Conservation (phyloP, 805 yeast genomes). For the Vanderwaltozyma tropicalis region DNA sequence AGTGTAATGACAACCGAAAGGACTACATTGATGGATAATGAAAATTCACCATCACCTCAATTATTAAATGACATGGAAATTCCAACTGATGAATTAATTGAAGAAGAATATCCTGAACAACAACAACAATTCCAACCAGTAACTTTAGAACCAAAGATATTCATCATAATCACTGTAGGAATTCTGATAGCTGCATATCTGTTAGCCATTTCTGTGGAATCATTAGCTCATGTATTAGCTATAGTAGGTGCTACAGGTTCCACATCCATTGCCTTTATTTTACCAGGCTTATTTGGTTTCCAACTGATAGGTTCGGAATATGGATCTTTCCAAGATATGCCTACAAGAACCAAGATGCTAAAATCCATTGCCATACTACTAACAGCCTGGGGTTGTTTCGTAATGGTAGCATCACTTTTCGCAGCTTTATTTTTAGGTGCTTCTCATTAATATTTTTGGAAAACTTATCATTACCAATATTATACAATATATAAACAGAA, state of each 20-base stretch:
- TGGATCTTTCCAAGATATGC: slow-evolving; percentile 6
- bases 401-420: slow-evolving; percentile 42
- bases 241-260: slow-evolving; percentile 80
- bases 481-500: no score
- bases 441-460: slow-evolving; percentile 14
- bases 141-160: neutral
- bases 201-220: slow-evolving; percentile 47
- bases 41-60: neutral
- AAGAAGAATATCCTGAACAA: slow-evolving; percentile 22
- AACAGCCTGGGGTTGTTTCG: slow-evolving; percentile 39
- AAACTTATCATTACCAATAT: no score
- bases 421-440: slow-evolving; percentile 27
- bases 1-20: neutral
- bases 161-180: slow-evolving; percentile 35
- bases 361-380: slow-evolving; percentile 32
- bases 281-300: slow-evolving; percentile 71
- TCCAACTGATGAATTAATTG: slow-evolving; percentile 17
- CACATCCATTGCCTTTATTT: slow-evolving; percentile 63
- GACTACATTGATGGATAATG: slow-evolving; percentile 3
- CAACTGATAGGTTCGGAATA: slow-evolving; percentile 19
- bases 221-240: slow-evolving; percentile 60
- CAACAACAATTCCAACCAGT: slow-evolving; percentile 3
- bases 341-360: slow-evolving; percentile 24
- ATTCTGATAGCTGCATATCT: slow-evolving; percentile 41
- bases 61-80: neutral